Base-by-base conservation (phyloP, 2,329 filamentous ascomycete species). In the Pseudogymnoascus sp. region DNA sequence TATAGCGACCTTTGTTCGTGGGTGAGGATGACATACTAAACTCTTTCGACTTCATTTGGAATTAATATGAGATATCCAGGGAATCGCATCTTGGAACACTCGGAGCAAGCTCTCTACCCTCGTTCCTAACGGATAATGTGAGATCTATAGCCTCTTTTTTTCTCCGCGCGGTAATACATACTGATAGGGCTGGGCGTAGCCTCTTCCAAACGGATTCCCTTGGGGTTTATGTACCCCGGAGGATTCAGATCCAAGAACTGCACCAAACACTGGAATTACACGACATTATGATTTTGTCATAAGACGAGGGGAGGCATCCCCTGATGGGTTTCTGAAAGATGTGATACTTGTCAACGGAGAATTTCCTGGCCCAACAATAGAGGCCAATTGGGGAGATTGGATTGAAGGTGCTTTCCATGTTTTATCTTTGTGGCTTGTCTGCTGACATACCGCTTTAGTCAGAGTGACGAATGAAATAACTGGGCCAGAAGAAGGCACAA, bases 151-250 rank as follows among this genome's bases (percentile, higher is more conserved):
- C 28, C 16, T 11, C 47, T 1, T 18, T 54, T 5, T 28, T 12
- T 8, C 16, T 28, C 1, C 11, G 8, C 28, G 12, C 9, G n/a
- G n/a, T 12, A 20, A 20, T 54, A 20, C 47, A 20, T 54, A 20
- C 47, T 54, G 11, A 54, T 34, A 54, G 3, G 47, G n/a, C n/a
- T 32, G 47, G n/a, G 16, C 2, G 2, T n/a, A 54, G 47, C 78
- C 80, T 18, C 67, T 79, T 2, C 77, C 77, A 0, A 73, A 77
- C 63, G 79, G 78, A 3, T 77, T 68, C 57, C 82, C 82, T 1
- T 85, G 82, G 82, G 81, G 80, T 25, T 68, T 66, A 4, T 70
- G 73, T 43, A 75, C 74, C 16, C 70, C 75, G 32, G 68, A 68
- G 5, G 67, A 68, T 3, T 78, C 67, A 6, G 72, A 76, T 50